Conservation (phyloP, 1,284 basidiomycete species). For the Papiliotrema terrestris region DNA sequence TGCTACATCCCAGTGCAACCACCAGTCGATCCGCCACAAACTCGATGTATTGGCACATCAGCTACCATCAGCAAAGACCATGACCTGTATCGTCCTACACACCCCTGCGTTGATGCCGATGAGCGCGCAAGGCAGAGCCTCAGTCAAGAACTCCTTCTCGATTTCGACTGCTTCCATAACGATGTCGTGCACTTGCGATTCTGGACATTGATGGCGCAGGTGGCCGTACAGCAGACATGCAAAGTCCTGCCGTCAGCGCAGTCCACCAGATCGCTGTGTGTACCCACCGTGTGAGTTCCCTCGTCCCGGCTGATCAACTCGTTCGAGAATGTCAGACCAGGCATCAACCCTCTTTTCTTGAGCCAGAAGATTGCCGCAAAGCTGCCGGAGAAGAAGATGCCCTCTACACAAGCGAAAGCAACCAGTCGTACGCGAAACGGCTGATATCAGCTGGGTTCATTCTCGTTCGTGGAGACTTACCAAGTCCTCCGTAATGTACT, state of each 20-base stretch:
- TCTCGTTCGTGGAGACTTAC: conserved; percentile 10
- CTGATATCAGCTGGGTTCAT: conserved; percentile 33
- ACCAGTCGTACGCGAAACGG: conserved; percentile 85
- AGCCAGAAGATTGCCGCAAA: conserved; percentile 98
- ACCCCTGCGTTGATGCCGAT: conserved; percentile 55
- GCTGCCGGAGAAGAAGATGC: conserved; percentile 94
- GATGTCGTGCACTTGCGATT: conserved; percentile 66
- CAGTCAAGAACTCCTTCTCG: conserved; percentile 76
- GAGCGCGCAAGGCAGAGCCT: conserved; percentile 51
- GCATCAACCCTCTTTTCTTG: conserved; percentile 98
- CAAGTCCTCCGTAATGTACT: conserved; percentile 76
- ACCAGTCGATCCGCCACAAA: conserved; percentile 89
- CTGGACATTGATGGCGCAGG: conserved; percentile 65
- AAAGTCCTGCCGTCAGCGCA: conserved; percentile 55
- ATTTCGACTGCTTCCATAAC: conserved; percentile 76
- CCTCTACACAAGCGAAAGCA: conserved; percentile 93
- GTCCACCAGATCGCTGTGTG: too few relatives aligned
- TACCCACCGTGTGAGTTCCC: conserved; percentile 81
- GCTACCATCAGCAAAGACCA: conserved; percentile 55
- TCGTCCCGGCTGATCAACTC: conserved; percentile 95
- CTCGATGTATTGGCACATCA: conserved; percentile 92
- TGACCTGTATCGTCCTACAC: conserved; percentile 19
- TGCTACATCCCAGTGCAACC: conserved; percentile 73
- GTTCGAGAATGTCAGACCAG: conserved; percentile 91
- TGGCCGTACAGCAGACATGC: conserved; percentile 68